Base-by-base conservation (phyloP, 2,329 filamentous ascomycete species). In the Elsinoe necatrix region DNA sequence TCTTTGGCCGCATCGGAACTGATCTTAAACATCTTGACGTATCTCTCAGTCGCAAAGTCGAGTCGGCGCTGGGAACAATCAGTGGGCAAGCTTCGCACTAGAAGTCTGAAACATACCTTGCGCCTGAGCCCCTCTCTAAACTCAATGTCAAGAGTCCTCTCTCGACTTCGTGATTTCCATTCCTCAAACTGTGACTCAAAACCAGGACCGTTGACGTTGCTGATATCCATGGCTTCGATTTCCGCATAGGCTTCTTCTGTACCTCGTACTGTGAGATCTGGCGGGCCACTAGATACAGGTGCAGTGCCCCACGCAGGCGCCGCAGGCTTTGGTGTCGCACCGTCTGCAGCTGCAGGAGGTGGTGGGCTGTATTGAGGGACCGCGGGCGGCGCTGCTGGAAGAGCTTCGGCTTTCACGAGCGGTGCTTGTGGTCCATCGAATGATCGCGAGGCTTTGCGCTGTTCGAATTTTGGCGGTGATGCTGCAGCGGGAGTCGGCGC, bases 1-100 rank as follows among this genome's bases (percentile, higher is more conserved):
- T 85, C 79, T 65, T 87, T 87, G 37, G 89, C 89, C 16, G 82
- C 78, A 52, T 83, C 79, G 51, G 85, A 82, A 65, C 92, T 87
- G 42, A 77, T 77, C 56, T 77, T 77, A 52, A 96, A 80, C 55
- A 84, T 73, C 58, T 79, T 76, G 58, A 77, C 75, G 56, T 80
- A 73, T 43, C 75, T 75, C 31, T 84, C 69, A 68, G 83, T 65
- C 70, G 81, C 70, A 73, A 80, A 65, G 66, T 76, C 63, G 67
- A 80, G 70, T 71, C 81, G 74, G 76, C 85, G 71, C 87, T 84
- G 34, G 50, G 67, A 69, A 45, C 51, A 63, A 20, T 27, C 35
- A 51, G 58, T 48, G 48, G 14, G 4, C 39, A 45, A n/a, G n/a
- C n/a, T n/a, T n/a, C n/a, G n/a, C n/a, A n/a, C n/a, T n/a, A 20